Percentiles rank a stretch among this genome's conserved stretches.
Evolutionary conservation across 2,329 filamentous ascomycete species (phyloP).

Genomic region (Aspergillus aculeatinus): DNA sequence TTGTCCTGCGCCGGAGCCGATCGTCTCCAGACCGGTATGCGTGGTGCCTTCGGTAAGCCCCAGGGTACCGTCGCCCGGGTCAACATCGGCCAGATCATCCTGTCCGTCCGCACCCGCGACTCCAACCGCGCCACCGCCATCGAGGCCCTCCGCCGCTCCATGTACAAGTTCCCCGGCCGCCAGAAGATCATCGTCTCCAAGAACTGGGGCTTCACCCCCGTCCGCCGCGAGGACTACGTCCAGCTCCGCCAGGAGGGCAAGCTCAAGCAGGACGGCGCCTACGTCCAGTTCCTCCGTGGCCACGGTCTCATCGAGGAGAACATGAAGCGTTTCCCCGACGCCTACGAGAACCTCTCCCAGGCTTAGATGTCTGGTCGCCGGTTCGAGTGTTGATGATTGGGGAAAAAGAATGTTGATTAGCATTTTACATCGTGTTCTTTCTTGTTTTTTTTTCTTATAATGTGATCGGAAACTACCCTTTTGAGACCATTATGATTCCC

Average conservation of each 20-base stretch:
- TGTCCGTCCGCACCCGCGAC: slow-evolving; percentile 96
- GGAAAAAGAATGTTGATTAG: not conserved
- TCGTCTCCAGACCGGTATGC: slow-evolving; percentile 99
- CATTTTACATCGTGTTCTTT: not conserved
- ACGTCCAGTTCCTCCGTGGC: slow-evolving; percentile 98
- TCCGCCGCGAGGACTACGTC: slow-evolving; percentile 96
- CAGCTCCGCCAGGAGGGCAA: slow-evolving; percentile 89
- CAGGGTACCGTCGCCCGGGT: slow-evolving; percentile 98
- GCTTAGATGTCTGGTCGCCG: slow-evolving; percentile 36
- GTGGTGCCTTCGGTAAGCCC: slow-evolving; percentile 99
- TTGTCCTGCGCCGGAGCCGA: slow-evolving; percentile 99
- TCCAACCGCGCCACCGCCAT: slow-evolving; percentile 87
- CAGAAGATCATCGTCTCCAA: slow-evolving; percentile 99
- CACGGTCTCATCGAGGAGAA: slow-evolving; percentile 82
- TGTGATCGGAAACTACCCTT: not conserved
- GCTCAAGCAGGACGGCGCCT: slow-evolving; percentile 96
- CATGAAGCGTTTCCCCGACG: slow-evolving; percentile 91
- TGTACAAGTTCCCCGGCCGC: slow-evolving; percentile 99
- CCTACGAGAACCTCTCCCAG: slow-evolving; percentile 57
- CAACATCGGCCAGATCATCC: slow-evolving; percentile 99
- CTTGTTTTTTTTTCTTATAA: not conserved
- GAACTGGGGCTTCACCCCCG: slow-evolving; percentile 99
- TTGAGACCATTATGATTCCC: not conserved
- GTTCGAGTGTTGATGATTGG: slow-evolving; percentile 2
- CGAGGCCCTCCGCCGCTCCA: slow-evolving; percentile 96